phyloP scores from a whole-genome alignment of 2,329 filamentous ascomycete genomes.

The Fusarium proliferatum region DNA sequence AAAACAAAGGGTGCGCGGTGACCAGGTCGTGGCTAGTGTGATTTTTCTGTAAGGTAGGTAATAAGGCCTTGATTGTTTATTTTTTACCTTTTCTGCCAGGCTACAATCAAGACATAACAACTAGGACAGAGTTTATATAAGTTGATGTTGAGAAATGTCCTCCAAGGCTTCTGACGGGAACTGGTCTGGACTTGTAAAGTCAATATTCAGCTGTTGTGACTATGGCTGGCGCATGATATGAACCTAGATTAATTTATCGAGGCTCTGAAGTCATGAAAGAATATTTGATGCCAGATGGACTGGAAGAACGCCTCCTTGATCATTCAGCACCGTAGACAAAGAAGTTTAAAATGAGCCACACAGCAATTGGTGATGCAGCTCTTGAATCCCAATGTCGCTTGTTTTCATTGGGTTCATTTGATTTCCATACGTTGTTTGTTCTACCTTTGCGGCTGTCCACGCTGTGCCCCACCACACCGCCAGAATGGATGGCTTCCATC shows the following conservation, averaged over 20 bases:
- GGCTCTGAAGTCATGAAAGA: background rate
- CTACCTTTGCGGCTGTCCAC: background rate
- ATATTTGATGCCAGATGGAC: background rate
- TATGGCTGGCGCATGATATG: background rate
- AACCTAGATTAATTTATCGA: background rate
- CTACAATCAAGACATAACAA: background rate
- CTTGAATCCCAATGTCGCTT: background rate
- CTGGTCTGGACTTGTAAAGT: background rate
- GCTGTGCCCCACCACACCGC: slow-evolving; percentile 24
- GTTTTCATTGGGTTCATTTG: background rate
- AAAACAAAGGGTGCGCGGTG: slow-evolving; percentile 36
- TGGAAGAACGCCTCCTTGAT: background rate
- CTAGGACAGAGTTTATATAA: background rate
- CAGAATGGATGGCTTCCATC: slow-evolving; percentile 9
- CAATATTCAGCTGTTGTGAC: background rate
- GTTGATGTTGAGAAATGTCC: background rate
- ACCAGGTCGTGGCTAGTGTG: slow-evolving; percentile 29
- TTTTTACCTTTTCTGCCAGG: slow-evolving; percentile 2
- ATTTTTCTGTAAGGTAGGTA: slow-evolving; percentile 17
- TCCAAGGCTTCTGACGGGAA: background rate
- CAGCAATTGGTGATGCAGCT: slow-evolving; percentile 6
- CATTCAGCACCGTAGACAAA: background rate
- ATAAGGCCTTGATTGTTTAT: background rate
- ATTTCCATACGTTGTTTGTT: slow-evolving; percentile 5
- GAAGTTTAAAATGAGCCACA: background rate